These are phyloP conservation scores for Cucurbita pepo DNA, from an alignment of 306 rosid species.

Conservation along the genomic window DNA sequence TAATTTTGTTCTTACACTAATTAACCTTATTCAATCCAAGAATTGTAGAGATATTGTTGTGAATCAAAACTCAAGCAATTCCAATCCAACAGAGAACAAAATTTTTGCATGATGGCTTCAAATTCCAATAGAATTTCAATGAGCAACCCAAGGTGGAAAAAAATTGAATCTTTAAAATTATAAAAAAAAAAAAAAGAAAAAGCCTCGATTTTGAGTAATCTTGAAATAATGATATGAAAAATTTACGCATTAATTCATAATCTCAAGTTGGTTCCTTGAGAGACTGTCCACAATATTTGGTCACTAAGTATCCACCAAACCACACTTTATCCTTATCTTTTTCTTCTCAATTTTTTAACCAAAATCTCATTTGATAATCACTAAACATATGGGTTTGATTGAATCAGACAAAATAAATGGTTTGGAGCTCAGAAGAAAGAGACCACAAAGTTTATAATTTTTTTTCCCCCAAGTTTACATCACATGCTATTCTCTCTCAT, in stretches of 20 bases:
- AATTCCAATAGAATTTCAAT: neutral
- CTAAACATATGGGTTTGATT: neutral
- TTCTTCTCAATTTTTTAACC: too few species aligned
- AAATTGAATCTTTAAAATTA: neutral
- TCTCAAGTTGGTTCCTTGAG: neutral
- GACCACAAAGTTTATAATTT: conserved; percentile 8
- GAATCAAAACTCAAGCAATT: neutral
- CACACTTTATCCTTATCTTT: neutral
- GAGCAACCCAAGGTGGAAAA: neutral
- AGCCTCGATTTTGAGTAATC: neutral
- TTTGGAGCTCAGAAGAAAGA: conserved; percentile 5
- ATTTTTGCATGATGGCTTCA: neutral
- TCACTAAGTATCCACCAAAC: neutral
- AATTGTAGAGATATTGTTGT: neutral
- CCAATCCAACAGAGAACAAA: neutral
- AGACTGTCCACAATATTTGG: neutral
- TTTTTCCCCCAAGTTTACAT: conserved; percentile 18
- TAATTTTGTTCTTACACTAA: too few species aligned
- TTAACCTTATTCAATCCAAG: too few species aligned
- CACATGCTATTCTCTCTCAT: conserved; percentile 29
- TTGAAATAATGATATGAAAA: neutral
- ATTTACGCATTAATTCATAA: neutral
- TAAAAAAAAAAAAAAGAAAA: neutral
- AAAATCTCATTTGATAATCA: too few species aligned
- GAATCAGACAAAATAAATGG: conserved; percentile 8